Base-by-base conservation (phyloP, 495 filamentous ascomycete species). In the Corynascus novoguineensis region DNA sequence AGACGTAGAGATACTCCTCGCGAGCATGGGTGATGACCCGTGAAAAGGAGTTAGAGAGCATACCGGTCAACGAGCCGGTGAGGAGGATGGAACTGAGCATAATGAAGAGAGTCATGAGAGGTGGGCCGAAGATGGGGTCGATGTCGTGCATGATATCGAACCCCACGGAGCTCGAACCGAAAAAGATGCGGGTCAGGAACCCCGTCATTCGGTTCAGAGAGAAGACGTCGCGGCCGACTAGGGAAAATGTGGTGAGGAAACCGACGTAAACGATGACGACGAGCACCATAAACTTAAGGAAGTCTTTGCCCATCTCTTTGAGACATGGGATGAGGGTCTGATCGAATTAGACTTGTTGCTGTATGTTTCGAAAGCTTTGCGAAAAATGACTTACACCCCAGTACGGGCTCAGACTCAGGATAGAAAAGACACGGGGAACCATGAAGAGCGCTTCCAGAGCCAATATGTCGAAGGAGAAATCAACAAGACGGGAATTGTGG, bases 261-360 rank as follows among this genome's bases (percentile, higher is more conserved):
- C 92, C 91, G 54, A 78, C 62, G 65, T 95, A 96, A 60, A 96
- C 73, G 53, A 96, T 83, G 45, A 87, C 72, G 21, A 97, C 89
- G n/a, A 96, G 78, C 12, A 88, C 84, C 66, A 92, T 81, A 69
- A 96, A 96, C 59, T 92, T 92, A 64, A 93, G 71, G 64, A 96
- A 96, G 57, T 93, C 89, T 72, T 91, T 95, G 19, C 89, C 91
- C 90, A 93, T 93, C 71, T 93, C 89, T 68, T 91, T 92, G 47
- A 95, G 77, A 60, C 90, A 91, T 4, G 89, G 90, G 54, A 95
- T 90, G 73, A 83, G 58, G 5, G 71, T 72, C 55, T 69, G 31
- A 5, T 27, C 4, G 17, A 1, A 50, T 63, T 44, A 65, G 60
- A 4, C 2, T 24, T 11, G 11, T 1, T 14, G 11, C 12, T 12